Base-by-base conservation (phyloP, 768 basidiomycete species). In the Termitomyces sp. region DNA sequence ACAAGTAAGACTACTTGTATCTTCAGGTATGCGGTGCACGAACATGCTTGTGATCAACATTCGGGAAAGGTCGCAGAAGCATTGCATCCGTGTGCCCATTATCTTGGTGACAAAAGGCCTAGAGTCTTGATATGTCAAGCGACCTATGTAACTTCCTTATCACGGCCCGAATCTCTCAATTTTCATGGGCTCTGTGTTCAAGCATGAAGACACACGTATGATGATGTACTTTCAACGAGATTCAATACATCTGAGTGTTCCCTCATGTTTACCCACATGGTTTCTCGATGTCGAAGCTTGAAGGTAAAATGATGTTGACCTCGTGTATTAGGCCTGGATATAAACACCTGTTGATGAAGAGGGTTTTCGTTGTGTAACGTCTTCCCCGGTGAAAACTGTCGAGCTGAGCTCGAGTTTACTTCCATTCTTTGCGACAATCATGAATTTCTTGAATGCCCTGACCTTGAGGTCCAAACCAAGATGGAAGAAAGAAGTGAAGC, bases 401-500 rank as follows among this genome's bases (percentile, higher is more conserved):
- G 29, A 23, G 10, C 25, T 8, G 11, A 16, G 4, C 9, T 25
- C 35, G 25, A 38, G 37, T 12, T 25, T 5, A n/a, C 27, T 10
- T 37, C 21, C 17, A 5, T 37, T 27, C 37, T 29, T n/a, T 38
- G 0, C 17, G 11, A 44, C 34, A 4, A 37, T 27, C 29, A 56
- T 47, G 55, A 37, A 37, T 31, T 32, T 56, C 32, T 42, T 56
- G 29, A 49, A 17, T n/a, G 34, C 44, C 2, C 25, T 48, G 31
- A 29, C 38, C 16, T 45, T 29, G 27, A 52, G 41, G 37, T 23
- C 55, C 14, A 56, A 58, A 47, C 57, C 57, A 38, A 58, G 51
- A 35, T 58, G 57, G 57, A 58, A 53, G 40, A 53, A 58, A 38
- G 57, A 58, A 17, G 19, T 58, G 11, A 58, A 37, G 23, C 37